Evolutionary conservation across 805 yeast genomes (phyloP), one percentile per base, ranked within the genome.

Genomic region (Candida hungchunana): DNA sequence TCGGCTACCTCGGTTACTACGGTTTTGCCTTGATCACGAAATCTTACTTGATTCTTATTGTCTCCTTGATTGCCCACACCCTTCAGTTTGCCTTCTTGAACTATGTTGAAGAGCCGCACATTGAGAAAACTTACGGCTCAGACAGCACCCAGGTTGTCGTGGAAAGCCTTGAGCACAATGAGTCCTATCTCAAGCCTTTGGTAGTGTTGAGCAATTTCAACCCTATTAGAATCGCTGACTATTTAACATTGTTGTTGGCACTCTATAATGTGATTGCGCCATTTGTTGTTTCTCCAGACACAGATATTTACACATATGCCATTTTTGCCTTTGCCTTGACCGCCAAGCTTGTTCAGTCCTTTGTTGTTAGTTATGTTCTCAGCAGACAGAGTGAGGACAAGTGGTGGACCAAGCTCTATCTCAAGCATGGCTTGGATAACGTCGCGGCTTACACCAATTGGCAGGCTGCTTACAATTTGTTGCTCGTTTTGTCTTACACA

Each of bases 1-100:
- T 86, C 38, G 95, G 95, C 7, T 85, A 85, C 53, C 75, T 85
- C 36, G 95, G 95, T 1, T 85, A 82, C 61, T 85, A 85, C 53
- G 95, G 95, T 0, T 74, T 83, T 51, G 87, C 90, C 1, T 64
- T 85, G 44, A 79, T 85, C 48, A 69, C 89, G 5, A 79, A 83
- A 44, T 79, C 86, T 17, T 82, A 83, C 50, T 70, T 80, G 7
- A 79, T 85, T 6, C 67, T 85, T 43, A 59, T 73, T 12, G 79
- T 82, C 20, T 83, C 94, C 1, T 62, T 84, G 12, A 59, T 76
- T 40, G 95, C 93, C 9, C 95, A 85, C 58, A 71, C 81, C 35
- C 64, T 75, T 36, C 95, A 85, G 56, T 84, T 85, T 70, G 67
- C 76, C 18, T 85, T 85, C 51, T 63, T 85, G 56, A 77, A 78